Base-by-base conservation (phyloP, 2,329 filamentous ascomycete genomes). In the Fusarium sp. region DNA sequence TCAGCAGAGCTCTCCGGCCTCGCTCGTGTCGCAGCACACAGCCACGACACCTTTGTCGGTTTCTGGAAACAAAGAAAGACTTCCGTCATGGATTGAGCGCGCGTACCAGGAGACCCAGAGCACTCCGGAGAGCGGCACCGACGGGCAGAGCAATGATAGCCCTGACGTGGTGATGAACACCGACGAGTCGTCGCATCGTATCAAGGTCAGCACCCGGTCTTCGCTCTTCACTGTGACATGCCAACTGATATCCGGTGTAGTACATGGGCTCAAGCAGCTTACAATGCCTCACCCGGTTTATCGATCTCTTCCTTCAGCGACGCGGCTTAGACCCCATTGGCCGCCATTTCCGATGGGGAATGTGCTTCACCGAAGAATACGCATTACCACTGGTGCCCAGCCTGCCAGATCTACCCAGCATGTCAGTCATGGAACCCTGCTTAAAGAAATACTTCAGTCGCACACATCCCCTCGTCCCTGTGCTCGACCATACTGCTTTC, bases 201-300 rank as follows among this genome's bases (percentile, higher is more conserved):
- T 71, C 30, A 71, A 71, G 56, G 69, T 71, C 13, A n/a, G 62
- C 32, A 28, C 3, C 1, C 7, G 5, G 19, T 8, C 13, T n/a
- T 24, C 10, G 0, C 20, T 26, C 22, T 17, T 26, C 6, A 35
- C 19, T 17, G 15, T 20, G 28, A 37, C 6, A 53, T 33, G n/a
- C 53, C 41, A 33, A 56, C n/a, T 40, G 15, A 47, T 10, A 30
- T n/a, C 40, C 14, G 15, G 2, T 22, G 7, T 14, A 71, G 69
- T 71, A 71, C 7, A 71, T 71, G 69, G 69, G 69, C 4, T 59
- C 68, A 1, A 71, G 68, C 8, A 71, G 69, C 9, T 33, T 71
- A 7, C 69, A 71, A 43, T 71, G 69, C 6, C 59, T 71, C 1
- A 67, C 62, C 4, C 45, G 61, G 0, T 71, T 71, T 13, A 56